Evolutionary conservation across 2,329 filamentous ascomycete genomes (phyloP), one percentile per base, ranked within the genome.

Genomic region (Microthyrium microscopicum): DNA sequence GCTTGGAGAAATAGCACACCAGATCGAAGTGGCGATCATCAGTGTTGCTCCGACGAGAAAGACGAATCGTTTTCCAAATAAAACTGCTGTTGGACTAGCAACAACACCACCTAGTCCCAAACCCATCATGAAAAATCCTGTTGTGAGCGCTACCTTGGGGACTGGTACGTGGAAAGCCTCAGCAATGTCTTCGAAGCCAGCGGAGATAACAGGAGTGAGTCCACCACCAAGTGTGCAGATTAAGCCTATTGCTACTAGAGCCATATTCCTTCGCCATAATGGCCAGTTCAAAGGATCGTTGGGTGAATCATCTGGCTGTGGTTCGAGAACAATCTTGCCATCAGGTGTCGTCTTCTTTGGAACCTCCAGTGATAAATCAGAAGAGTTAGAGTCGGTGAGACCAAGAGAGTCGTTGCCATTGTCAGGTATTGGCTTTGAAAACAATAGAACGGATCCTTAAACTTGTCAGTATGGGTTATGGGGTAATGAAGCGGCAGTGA

Each of bases 221-320:
- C 87, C 87, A 26, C 87, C 87, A 35, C 85, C 87, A 13, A 94
- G 57, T 73, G 93, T 80, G 54, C 84, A 93, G 55, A 91, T 93
- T 46, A 93, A 77, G 2, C 87, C 87, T 3, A 95, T 61, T 0
- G 78, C 85, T 1, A 92, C 45, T 40, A 95, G 57, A 1, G 87
- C 82, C 16, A 66, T 54, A 53, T 95, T 83, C 52, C 85, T 67
- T 26, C 82, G 70, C 75, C 81, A 82, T 5, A 66, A 58, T 0
- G 80, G 74, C 87, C 85, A 95, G 51, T 95, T 95, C 36, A 95
- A 59, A 1, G 87, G 87, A 46, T 95, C 87, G 42, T 95, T 94
- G 33, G 67, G 62, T 0, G 81, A 85, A 33, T 94, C 84, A 39
- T 94, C 84, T 0, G 87, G 87, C 50, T 95, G 87, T 0, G 87